phyloP scores from a whole-genome alignment of 257 asterid genomes.

The Leonotis leonurus region DNA sequence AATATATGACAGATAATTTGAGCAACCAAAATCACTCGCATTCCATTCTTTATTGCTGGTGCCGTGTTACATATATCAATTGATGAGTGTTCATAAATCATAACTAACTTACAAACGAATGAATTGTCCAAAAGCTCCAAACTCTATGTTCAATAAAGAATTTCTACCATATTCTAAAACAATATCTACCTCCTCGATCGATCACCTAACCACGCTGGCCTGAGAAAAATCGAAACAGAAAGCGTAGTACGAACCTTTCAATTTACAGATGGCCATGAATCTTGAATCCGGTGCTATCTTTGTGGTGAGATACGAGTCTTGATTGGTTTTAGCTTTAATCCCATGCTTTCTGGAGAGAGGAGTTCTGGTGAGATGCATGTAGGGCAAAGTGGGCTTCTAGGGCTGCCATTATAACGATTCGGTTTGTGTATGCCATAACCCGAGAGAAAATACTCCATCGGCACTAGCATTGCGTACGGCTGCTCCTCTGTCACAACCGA shows the following conservation, averaged over 20 bases:
- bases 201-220: slow-evolving; percentile 6
- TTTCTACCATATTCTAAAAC: slow-evolving; percentile 32
- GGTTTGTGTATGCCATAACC: slow-evolving; percentile 70
- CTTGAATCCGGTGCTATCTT: slow-evolving; percentile 20
- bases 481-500: slow-evolving; percentile 96
- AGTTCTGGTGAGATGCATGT: slow-evolving; percentile 78
- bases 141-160: slow-evolving; percentile 46
- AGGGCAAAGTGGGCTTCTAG: slow-evolving; percentile 74
- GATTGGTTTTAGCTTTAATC: slow-evolving; percentile 82
- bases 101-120: slow-evolving; percentile 33
- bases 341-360: slow-evolving; percentile 91
- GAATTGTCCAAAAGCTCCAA: slow-evolving; percentile 29
- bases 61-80: slow-evolving; percentile 19
- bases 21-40: slow-evolving; percentile 10
- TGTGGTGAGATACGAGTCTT: slow-evolving; percentile 33
- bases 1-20: background rate
- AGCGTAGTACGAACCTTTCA: slow-evolving; percentile 9
- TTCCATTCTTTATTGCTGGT: slow-evolving; percentile 11
- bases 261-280: slow-evolving; percentile 25
- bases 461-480: slow-evolving; percentile 83
- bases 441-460: slow-evolving; percentile 71
- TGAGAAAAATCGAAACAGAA: background rate
- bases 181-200: slow-evolving; percentile 23
- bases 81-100: slow-evolving; percentile 14
- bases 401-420: slow-evolving; percentile 53